Conservation (phyloP, 305 asterid species). For the Fraxinus dipetala region DNA sequence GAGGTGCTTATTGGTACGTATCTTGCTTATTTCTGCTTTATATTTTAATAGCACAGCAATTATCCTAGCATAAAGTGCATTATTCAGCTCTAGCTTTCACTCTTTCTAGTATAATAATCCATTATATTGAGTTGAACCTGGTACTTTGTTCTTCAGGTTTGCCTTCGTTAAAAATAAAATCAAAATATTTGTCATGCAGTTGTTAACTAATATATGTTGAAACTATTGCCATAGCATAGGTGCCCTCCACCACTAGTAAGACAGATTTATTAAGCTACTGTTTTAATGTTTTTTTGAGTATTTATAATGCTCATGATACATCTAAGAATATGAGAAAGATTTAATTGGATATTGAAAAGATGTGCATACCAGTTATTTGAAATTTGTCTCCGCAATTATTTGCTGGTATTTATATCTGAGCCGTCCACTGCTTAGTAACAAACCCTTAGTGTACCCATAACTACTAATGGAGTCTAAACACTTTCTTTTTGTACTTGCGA, state of each 20-base stretch:
- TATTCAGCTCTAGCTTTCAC: not conserved
- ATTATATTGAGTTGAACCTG: not conserved
- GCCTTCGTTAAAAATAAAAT: not conserved
- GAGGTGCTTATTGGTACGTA: conserved; percentile 79
- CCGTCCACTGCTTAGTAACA: not conserved
- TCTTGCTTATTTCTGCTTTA: not conserved
- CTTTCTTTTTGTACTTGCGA: not conserved
- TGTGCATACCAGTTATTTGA: not conserved
- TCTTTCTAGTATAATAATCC: not conserved
- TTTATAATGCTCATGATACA: not conserved
- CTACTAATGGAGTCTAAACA: not conserved
- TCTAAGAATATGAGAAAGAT: not conserved
- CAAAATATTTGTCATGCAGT: not conserved
- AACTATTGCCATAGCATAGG: not conserved
- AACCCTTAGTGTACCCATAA: not conserved
- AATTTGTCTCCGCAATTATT: not conserved
- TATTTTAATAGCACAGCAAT: not conserved
- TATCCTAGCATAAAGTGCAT: not conserved
- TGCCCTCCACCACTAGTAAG: not conserved
- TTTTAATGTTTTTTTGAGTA: not conserved
- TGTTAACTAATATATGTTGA: not conserved
- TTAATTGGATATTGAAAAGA: not conserved
- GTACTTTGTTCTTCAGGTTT: not conserved
- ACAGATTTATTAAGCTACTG: not conserved
- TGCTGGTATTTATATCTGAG: not conserved